phyloP scores from a whole-genome alignment of 192 early-diverging fungal genomes.

The Backusella westeae region DNA sequence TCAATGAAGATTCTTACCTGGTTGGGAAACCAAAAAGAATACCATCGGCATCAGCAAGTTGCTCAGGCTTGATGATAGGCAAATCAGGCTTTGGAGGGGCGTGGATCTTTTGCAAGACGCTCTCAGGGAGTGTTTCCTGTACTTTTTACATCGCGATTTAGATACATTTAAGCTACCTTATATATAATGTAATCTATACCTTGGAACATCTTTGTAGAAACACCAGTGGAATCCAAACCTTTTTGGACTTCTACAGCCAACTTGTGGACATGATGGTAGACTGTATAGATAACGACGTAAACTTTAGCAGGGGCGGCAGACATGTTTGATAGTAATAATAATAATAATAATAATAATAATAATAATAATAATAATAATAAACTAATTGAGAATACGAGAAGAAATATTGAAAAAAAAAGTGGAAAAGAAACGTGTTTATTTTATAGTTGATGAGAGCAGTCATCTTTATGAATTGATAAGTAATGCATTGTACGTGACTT shows the following conservation, averaged over 20 bases:
- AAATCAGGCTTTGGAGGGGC: conserved; percentile 45
- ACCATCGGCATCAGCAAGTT: conserved; percentile 49
- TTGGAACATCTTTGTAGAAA: conserved; percentile 42
- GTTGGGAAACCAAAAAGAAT: conserved; percentile 58
- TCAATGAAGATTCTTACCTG: not conserved
- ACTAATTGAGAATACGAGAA: not conserved
- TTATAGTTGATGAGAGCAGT: not conserved
- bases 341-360: not conserved
- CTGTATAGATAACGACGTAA: conserved; percentile 33
- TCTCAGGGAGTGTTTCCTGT: conserved; percentile 55
- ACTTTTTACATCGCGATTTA: conserved; percentile 29
- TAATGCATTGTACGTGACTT: not conserved
- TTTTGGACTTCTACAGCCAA: conserved; percentile 68
- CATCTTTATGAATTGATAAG: not conserved
- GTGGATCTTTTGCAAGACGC: conserved; percentile 54
- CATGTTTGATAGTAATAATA: not conserved
- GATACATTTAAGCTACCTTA: not conserved
- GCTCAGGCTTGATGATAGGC: conserved; percentile 40
- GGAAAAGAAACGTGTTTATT: not conserved
- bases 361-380: not conserved
- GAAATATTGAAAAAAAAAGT: not conserved
- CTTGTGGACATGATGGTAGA: conserved; percentile 69
- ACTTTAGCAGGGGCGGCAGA: conserved; percentile 18
- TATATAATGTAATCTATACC: conserved; percentile 15
- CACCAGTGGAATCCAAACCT: conserved; percentile 58